Evolutionary conservation across 2,329 filamentous ascomycete species (phyloP), one percentile per base, ranked within the genome.

Genomic region (Chaetomium olivaceum): DNA sequence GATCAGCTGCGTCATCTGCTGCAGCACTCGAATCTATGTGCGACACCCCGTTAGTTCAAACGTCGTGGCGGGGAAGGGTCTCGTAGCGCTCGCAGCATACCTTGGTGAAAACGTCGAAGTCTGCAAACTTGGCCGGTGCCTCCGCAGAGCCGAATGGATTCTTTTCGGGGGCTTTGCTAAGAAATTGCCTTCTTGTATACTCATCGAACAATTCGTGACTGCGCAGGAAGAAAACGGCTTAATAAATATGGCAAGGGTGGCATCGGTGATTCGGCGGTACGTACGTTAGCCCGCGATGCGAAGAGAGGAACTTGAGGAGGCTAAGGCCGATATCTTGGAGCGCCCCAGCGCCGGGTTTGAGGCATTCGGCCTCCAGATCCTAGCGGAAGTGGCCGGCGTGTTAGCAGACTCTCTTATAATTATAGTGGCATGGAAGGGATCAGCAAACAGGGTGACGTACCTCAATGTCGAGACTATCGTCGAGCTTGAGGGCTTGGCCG

Each of bases 201-300:
- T 97, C 93, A 75, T 98, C 93, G 72, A 98, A 96, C 58, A 95
- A 89, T 3, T 96, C 93, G 61, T 83, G 86, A 1, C 93, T 97
- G 72, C 58, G 54, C 51, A 70, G 74, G 77, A 29, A 76, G 71
- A 36, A 69, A 39, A 4, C 54, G 2, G 62, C 52, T 19, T 51
- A 48, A 33, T 7, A 21, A 50, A 48, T 8, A 43, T 50, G 70
- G 29, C n/a, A 50, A 23, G 36, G 36, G 33, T 8, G n/a, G 9
- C n/a, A 8, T 19, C 23, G 21, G 8, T 11, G 29, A 12, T 16
- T 23, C 0, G 21, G 36, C 31, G 59, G 31, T 3, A 84, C 91
- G 71, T 86, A 97, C 93, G 90, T 96, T 57, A 98, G 82, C 69
- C 93, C 93, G 69, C 93, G 90, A 80, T 97, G 93, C 67, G 93